These are phyloP conservation scores for Austroboletus novae-zelandiae DNA, from an alignment of 1,284 basidiomycete species.

Conservation along the genomic window DNA sequence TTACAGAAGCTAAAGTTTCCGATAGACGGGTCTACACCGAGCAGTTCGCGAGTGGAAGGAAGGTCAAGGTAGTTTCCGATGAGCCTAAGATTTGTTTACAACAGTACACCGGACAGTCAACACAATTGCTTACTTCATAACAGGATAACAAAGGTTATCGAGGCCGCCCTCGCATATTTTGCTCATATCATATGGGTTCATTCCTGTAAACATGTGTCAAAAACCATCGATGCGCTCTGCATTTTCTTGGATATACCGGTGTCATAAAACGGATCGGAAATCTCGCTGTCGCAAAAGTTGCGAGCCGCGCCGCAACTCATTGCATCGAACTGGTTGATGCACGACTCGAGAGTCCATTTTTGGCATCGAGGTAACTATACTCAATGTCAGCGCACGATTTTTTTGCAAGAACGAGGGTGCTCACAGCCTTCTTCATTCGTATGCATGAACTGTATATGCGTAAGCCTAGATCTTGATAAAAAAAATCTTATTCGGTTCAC, in stretches of 20 bases:
- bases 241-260: slow-evolving; percentile 32
- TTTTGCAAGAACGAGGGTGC: slow-evolving; percentile 4
- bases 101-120: background rate
- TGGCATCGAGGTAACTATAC: slow-evolving; percentile 46
- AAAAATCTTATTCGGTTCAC: slow-evolving; percentile 1
- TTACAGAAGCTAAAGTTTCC: slow-evolving; percentile 54
- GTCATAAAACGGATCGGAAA: slow-evolving; percentile 32
- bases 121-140: slow-evolving; percentile 37
- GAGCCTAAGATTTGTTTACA: slow-evolving; percentile 35
- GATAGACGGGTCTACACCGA: slow-evolving; percentile 54
- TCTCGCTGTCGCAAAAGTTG: slow-evolving; percentile 43
- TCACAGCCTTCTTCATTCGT: slow-evolving; percentile 48
- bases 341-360: slow-evolving; percentile 40
- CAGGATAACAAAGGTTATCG: slow-evolving; percentile 43
- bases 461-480: background rate
- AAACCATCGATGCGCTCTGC: slow-evolving; percentile 24
- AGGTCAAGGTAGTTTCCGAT: slow-evolving; percentile 43
- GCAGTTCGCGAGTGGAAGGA: slow-evolving; percentile 46
- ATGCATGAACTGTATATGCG: slow-evolving; percentile 40
- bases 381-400: background rate
- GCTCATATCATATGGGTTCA: slow-evolving; percentile 56
- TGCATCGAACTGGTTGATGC: slow-evolving; percentile 47
- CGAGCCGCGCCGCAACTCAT: slow-evolving; percentile 43
- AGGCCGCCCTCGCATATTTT: slow-evolving; percentile 49
- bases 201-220: slow-evolving; percentile 13